Evolutionary conservation across 352 stramenopile genomes (phyloP).

Genomic region (Globisporangium paddicum): DNA sequence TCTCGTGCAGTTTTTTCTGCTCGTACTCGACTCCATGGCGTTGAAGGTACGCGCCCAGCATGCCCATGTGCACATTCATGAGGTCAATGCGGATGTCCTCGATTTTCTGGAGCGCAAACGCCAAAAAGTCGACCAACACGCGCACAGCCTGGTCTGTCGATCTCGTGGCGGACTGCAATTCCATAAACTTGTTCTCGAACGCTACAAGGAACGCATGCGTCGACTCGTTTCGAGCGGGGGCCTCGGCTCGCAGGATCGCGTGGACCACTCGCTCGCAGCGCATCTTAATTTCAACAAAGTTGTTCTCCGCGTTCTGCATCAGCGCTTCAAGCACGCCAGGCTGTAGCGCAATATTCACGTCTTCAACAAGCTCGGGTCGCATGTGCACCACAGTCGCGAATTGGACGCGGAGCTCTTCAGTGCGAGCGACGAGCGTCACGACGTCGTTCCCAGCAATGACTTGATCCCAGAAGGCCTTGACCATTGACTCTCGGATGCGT

Average conservation of each 20-base stretch:
- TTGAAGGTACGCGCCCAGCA: constrained; percentile 52
- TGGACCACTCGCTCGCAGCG: constrained; percentile 43
- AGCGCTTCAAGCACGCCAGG: constrained; percentile 25
- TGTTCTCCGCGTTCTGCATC: constrained; percentile 26
- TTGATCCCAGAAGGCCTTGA: constrained; percentile 67
- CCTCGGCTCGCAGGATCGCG: constrained; percentile 41
- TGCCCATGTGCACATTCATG: constrained; percentile 49
- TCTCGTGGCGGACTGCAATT: constrained; percentile 14
- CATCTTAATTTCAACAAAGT: constrained; percentile 27
- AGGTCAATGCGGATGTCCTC: constrained; percentile 60
- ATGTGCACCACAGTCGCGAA: constrained; percentile 27
- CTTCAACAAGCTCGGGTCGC: constrained; percentile 24
- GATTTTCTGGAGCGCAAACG: constrained; percentile 60
- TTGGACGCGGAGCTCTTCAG: constrained; percentile 43
- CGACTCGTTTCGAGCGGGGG: constrained; percentile 39
- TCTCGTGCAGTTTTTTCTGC: constrained; percentile 41
- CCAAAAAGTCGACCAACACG: constrained; percentile 55
- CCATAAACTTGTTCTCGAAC: constrained; percentile 25
- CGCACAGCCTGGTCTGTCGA: constrained; percentile 10
- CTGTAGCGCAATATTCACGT: constrained; percentile 35
- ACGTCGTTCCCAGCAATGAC: constrained; percentile 43
- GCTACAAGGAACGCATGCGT: constrained; percentile 31
- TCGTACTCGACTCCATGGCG: constrained; percentile 62
- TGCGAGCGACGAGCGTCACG: constrained; percentile 32
- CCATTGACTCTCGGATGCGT: constrained; percentile 47